These are phyloP conservation scores for Lepiota subincarnata DNA, from an alignment of 768 basidiomycete species.

Conservation along the genomic window DNA sequence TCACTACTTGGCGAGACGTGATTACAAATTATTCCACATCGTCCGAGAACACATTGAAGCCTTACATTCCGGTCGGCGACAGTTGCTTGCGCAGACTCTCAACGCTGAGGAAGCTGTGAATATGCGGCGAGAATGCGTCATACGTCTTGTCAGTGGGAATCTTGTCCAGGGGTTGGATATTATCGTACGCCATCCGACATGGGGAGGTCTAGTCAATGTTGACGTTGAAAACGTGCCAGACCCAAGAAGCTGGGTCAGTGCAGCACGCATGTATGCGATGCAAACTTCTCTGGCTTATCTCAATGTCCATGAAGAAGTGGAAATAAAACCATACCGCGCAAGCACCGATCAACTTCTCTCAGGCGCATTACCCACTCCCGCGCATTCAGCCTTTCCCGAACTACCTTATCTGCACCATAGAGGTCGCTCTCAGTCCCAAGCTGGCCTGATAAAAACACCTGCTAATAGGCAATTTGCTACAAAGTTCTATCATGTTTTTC, in stretches of 20 bases:
- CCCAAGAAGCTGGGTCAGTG: slow-evolving; percentile 80
- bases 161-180: slow-evolving; percentile 90
- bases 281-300: slow-evolving; percentile 81
- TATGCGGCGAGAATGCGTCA: slow-evolving; percentile 83
- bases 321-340: slow-evolving; percentile 37
- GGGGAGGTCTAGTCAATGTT: slow-evolving; percentile 87
- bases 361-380: slow-evolving; percentile 52
- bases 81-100: slow-evolving; percentile 83
- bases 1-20: slow-evolving; percentile 81
- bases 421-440: slow-evolving; percentile 36
- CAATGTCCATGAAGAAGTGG: slow-evolving; percentile 43
- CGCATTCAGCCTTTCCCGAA: slow-evolving; percentile 73
- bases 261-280: slow-evolving; percentile 88
- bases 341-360: slow-evolving; percentile 43
- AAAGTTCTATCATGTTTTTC: slow-evolving; percentile 85
- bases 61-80: slow-evolving; percentile 86
- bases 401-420: slow-evolving; percentile 32
- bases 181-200: slow-evolving; percentile 92
- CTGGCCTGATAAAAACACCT: slow-evolving; percentile 24
- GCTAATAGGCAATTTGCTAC: slow-evolving; percentile 39
- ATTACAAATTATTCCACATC: slow-evolving; percentile 84
- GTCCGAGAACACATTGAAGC: slow-evolving; percentile 89
- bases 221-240: slow-evolving; percentile 84
- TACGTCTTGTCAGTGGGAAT: slow-evolving; percentile 83
- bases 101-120: slow-evolving; percentile 81